A percentile compares a stretch with the other conserved stretches of the same genome.
Conservation (phyloP, 305 asterid species). For the Solanum hybrid region DNA sequence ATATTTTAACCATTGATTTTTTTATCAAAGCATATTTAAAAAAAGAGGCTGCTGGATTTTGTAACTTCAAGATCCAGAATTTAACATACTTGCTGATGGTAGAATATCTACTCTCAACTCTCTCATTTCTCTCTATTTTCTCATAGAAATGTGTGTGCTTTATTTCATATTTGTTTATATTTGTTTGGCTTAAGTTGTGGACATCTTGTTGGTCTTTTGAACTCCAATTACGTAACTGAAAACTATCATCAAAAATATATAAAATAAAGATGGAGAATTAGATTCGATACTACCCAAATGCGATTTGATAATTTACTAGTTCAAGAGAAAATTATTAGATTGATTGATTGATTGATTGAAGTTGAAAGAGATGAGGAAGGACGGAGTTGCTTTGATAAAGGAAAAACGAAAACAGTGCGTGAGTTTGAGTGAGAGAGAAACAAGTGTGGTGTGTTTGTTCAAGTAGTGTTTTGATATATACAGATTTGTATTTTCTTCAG, state of each 20-base stretch:
- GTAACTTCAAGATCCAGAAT: neutral
- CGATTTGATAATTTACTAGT: neutral
- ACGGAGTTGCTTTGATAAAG: neutral
- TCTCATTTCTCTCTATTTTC: neutral
- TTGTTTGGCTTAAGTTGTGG: neutral
- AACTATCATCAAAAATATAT: neutral
- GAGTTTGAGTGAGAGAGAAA: neutral
- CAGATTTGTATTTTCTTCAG: constrained; percentile 26
- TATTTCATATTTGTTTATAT: neutral
- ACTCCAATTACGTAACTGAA: neutral
- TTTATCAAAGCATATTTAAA: neutral
- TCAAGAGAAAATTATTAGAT: neutral
- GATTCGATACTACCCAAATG: neutral
- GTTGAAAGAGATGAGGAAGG: neutral
- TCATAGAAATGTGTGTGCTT: neutral
- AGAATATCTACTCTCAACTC: neutral
- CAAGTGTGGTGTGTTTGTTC: neutral
- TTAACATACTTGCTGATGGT: neutral
- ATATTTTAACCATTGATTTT: neutral
- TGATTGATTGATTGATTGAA: neutral
- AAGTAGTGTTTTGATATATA: neutral
- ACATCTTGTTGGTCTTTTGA: neutral
- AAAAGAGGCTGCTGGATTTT: neutral
- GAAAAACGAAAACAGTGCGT: neutral
- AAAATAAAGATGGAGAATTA: neutral